These are phyloP conservation scores for Trypanosoma rangeli DNA, from an alignment of 208 protist species.

Conservation along the genomic window DNA sequence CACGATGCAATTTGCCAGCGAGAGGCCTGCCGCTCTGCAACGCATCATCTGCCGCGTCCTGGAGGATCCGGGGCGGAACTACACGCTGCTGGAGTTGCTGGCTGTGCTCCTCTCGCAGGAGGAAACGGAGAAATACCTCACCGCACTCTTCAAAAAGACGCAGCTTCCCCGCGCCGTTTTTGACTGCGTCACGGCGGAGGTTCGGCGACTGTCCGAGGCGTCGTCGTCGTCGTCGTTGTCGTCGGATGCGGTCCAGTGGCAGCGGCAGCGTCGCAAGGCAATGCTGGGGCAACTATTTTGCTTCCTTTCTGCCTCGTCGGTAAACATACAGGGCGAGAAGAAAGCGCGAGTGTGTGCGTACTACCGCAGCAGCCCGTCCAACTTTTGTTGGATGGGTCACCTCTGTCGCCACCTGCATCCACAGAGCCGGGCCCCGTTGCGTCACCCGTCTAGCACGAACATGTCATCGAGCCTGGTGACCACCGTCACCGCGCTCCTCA, in stretches of 20 bases:
- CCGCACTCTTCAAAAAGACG: constrained; percentile 22
- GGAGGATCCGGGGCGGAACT: constrained; percentile 35
- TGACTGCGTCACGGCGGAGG: constrained; percentile 26
- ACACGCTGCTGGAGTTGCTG: constrained; percentile 64
- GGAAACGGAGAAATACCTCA: constrained; percentile 5
- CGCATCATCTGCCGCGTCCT: constrained; percentile 54
- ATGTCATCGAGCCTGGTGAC: not conserved
- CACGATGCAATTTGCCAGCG: not conserved
- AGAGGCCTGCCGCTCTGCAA: constrained; percentile 31
- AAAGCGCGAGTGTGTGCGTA: constrained; percentile 18
- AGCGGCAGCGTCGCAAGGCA: constrained; percentile 14
- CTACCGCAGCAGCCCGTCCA: constrained; percentile 19
- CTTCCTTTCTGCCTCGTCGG: constrained; percentile 27
- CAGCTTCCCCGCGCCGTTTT: constrained; percentile 28
- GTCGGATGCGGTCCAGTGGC: not conserved
- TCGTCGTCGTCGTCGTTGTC: not conserved
- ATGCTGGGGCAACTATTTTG: constrained; percentile 33
- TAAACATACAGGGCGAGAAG: constrained; percentile 12
- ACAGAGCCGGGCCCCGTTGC: not conserved
- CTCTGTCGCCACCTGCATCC: constrained; percentile 26
- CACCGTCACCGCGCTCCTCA: not conserved
- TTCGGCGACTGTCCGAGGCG: not conserved
- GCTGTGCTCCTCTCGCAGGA: constrained; percentile 67
- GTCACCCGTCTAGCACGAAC: not conserved
- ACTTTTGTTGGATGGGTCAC: constrained; percentile 38